Base-by-base conservation (phyloP, 2,329 filamentous ascomycete species). In the Colletotrichum lentis region DNA sequence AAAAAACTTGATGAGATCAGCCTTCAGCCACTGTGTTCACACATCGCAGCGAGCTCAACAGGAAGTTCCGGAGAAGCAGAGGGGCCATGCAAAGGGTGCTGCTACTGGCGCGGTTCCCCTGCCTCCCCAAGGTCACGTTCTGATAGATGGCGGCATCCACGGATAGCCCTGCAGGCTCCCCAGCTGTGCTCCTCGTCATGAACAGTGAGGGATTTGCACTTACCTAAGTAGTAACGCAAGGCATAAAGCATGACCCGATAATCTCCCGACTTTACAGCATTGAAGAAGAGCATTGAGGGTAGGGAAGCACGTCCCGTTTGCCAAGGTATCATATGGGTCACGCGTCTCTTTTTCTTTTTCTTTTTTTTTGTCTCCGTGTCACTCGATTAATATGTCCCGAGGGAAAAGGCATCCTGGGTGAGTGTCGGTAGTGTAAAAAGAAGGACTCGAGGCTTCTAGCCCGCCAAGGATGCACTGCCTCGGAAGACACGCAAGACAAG, bases 381-480 rank as follows among this genome's bases (percentile, higher is more conserved):
- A 35, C 18, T 46, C n/a, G 35, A 37, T 35, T 16, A 35, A 4
- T 24, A 24, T 7, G 39, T 18, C 16, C n/a, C 18, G 16, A 52
- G 27, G 6, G 39, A 41, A 37, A 47, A 46, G 43, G 22, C 43
- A 50, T 16, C 4, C 6, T 50, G 57, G 57, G 35, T 27, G 44
- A 60, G 27, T 60, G 44, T 20, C 14, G 44, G n/a, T 24, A 37
- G 56, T 35, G 31, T 35, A 27, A 24, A 3, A 4, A 20, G 18
- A n/a, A 41, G 37, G 37, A 37, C 12, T 20, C 27, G 43, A 49
- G 43, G 27, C 24, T 7, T 35, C 18, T n/a, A 31, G 31, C 41
- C 50, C 57, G 67, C 67, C 67, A 69, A 69, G 67, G 44, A 66
- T 69, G 67, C 65, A 56, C 67, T 44, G 67, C 63, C 63, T 62